Conservation (phyloP, 192 early-diverging fungal genomes). For the Haplosporangium gracile region DNA sequence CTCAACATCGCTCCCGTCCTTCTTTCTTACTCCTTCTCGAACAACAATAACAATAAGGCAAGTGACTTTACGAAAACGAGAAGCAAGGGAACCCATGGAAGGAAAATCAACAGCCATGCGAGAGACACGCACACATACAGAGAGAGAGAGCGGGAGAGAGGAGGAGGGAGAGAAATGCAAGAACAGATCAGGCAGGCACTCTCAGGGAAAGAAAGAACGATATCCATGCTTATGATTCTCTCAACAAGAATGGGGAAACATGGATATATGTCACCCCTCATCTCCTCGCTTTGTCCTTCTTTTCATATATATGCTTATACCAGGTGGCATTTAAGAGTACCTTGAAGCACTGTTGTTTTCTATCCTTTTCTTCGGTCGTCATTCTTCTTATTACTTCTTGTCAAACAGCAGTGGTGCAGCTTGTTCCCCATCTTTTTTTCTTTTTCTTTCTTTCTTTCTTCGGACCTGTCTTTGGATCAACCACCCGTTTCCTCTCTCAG, state of each 20-base stretch:
- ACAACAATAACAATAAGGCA: neutral
- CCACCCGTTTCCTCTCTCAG: neutral
- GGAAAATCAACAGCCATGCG: slow-evolving; percentile 6
- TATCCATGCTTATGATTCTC: neutral
- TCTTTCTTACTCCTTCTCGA: neutral
- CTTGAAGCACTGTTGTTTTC: neutral
- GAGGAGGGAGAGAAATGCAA: neutral
- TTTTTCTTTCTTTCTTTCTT: neutral
- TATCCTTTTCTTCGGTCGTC: neutral
- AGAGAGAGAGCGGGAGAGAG: neutral
- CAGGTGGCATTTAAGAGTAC: neutral
- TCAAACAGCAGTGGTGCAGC: neutral
- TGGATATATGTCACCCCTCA: neutral
- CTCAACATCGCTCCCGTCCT: neutral
- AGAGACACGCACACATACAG: no score
- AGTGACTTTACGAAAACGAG: slow-evolving; percentile 7
- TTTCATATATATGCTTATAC: neutral
- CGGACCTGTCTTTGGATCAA: slow-evolving; percentile 4
- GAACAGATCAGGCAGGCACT: neutral
- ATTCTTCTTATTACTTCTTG: neutral
- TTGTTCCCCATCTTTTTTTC: neutral
- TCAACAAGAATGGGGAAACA: neutral
- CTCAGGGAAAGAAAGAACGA: neutral
- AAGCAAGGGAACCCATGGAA: slow-evolving; percentile 9
- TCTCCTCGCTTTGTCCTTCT: neutral